Evolutionary conservation across 2,329 filamentous ascomycete species (phyloP).

Genomic region (Boeremia lycopersici): DNA sequence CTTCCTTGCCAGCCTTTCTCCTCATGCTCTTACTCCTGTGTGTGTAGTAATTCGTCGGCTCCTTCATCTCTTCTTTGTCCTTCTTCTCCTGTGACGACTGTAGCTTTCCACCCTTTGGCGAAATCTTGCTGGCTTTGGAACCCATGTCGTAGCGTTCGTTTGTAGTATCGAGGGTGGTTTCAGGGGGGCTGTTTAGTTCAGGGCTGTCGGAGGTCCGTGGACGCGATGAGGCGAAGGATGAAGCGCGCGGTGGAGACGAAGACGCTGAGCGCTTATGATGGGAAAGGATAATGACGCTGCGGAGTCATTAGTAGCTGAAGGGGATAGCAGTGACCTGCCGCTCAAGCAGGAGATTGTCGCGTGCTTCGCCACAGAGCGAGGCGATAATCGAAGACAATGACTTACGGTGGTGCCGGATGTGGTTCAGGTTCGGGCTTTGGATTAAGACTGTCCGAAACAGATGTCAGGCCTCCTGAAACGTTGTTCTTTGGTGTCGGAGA

Average conservation of each 20-base stretch:
- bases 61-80: constrained; percentile 45
- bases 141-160: constrained; percentile 30
- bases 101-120: constrained; percentile 25
- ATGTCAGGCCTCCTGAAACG: constrained; percentile 7
- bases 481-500: background rate
- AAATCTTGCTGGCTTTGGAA: constrained; percentile 36
- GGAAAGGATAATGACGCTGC: constrained; percentile 28
- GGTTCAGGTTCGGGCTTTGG: constrained; percentile 14
- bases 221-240: background rate
- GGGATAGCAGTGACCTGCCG: background rate
- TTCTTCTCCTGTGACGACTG: constrained; percentile 27
- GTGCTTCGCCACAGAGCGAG: background rate
- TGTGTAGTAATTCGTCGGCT: constrained; percentile 42
- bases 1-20: constrained; percentile 36
- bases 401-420: constrained; percentile 20
- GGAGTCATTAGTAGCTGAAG: background rate
- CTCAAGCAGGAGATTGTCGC: background rate
- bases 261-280: constrained; percentile 17
- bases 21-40: constrained; percentile 43
- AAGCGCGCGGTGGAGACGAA: constrained; percentile 8
- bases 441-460: background rate
- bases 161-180: background rate
- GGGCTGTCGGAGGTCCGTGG: background rate
- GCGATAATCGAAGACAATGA: background rate
- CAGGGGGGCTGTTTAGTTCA: background rate